A percentile compares a stretch with the other conserved stretches of the same genome.
Conservation (phyloP, 2,329 filamentous ascomycete species). For the Trematosphaeria pertusa region DNA sequence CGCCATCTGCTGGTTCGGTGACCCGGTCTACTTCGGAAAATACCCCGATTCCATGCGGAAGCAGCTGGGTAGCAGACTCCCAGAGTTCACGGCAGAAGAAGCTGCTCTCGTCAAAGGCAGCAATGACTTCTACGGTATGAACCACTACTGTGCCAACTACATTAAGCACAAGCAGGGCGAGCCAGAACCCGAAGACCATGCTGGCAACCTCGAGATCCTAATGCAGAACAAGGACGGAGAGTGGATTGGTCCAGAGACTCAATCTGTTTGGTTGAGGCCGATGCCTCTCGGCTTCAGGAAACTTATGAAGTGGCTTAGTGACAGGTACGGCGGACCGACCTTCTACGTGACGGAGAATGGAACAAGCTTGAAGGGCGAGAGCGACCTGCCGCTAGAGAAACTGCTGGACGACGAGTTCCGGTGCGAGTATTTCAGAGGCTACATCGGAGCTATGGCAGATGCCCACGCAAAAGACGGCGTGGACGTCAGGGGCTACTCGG, state of each 20-base stretch:
- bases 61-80: constrained; percentile 80
- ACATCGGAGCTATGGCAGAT: constrained; percentile 77
- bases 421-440: constrained; percentile 77
- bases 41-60: constrained; percentile 85
- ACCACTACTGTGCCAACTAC: constrained; percentile 91
- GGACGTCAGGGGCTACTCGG: constrained; percentile 80
- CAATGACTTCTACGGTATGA: constrained; percentile 95
- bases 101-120: constrained; percentile 77
- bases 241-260: constrained; percentile 80
- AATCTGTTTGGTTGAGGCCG: constrained; percentile 81
- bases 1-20: constrained; percentile 85
- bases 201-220: constrained; percentile 77
- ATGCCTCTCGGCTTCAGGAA: constrained; percentile 78
- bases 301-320: constrained; percentile 63
- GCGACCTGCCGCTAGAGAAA: constrained; percentile 72
- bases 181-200: constrained; percentile 70
- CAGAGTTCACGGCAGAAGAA: constrained; percentile 76
- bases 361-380: constrained; percentile 83
- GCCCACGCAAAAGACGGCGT: constrained; percentile 76
- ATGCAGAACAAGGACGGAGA: constrained; percentile 75
- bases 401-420: constrained; percentile 85
- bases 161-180: constrained; percentile 73
- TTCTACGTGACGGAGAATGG: constrained; percentile 93
- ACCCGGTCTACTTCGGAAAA: constrained; percentile 83
- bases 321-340: constrained; percentile 75